phyloP scores from a whole-genome alignment of 768 basidiomycete genomes.

The Ephemerocybe angulata region DNA sequence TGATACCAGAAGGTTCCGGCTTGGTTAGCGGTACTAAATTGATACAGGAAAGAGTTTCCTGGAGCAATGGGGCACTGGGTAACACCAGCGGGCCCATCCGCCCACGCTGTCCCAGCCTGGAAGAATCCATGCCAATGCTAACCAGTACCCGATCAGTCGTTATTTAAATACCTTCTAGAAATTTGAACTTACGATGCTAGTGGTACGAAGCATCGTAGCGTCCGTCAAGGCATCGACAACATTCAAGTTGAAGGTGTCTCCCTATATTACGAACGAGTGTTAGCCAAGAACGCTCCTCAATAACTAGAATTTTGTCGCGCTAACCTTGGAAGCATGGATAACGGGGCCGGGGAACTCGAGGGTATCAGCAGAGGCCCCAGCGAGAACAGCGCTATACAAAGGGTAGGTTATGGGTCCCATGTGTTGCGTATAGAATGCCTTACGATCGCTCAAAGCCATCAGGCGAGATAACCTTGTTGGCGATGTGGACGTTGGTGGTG shows the following conservation, averaged over 20 bases:
- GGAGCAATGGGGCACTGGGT: slow-evolving; percentile 42
- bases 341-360: slow-evolving; percentile 21
- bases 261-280: slow-evolving; percentile 12
- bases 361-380: neutral
- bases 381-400: slow-evolving; percentile 5
- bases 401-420: neutral
- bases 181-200: slow-evolving; percentile 40
- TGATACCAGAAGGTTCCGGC: slow-evolving; percentile 44
- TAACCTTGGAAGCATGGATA: slow-evolving; percentile 23
- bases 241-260: slow-evolving; percentile 42
- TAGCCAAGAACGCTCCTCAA: neutral
- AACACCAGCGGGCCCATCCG: slow-evolving; percentile 36
- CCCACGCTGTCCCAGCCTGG: slow-evolving; percentile 32
- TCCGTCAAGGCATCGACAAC: slow-evolving; percentile 44
- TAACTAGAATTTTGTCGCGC: too few species aligned
- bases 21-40: slow-evolving; percentile 31
- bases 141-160: neutral
- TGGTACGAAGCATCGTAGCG: slow-evolving; percentile 48
- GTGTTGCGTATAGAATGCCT: slow-evolving; percentile 17
- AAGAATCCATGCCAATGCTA: slow-evolving; percentile 47
- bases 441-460: slow-evolving; percentile 15
- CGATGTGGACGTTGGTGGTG: slow-evolving; percentile 12
- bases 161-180: neutral
- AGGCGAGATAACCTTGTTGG: slow-evolving; percentile 19
- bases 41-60: slow-evolving; percentile 36